Evolutionary conservation across 768 basidiomycete species (phyloP), one percentile per base, ranked within the genome.

Genomic region (Suillus fuscotomentosus): DNA sequence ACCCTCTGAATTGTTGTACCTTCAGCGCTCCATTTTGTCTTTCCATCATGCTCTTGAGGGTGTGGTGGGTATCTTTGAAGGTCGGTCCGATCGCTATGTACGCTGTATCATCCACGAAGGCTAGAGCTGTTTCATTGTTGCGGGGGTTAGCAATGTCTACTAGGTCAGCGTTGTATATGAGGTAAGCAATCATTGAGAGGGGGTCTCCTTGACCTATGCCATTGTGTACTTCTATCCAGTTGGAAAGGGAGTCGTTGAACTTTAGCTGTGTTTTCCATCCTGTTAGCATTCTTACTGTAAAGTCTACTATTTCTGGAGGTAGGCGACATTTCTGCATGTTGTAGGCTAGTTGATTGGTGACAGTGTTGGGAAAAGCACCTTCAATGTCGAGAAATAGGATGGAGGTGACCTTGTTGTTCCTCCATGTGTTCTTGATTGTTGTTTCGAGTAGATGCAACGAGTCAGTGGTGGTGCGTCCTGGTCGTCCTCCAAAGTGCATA

Each of bases 341-440:
- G 61, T 78, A 73, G 0, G 74, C 22, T 0, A 82, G 75, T 0
- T 64, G 22, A 13, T 50, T 22, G 0, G 31, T 57, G 1, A 36
- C 55, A 2, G 24, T 22, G 0, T 50, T 50, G 0, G 78, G 82
- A 62, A 81, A 83, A 4, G 81, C 80, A 0, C 76, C 80, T 66
- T 80, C 70, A 0, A 83, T 72, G 13, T 50, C 24, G 0, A 50
- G 24, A 14, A 50, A 50, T 2, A 82, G 73, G 0, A 75, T 68
- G 0, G 73, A 74, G 0, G 67, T 77, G 0, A 82, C 81, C n/a
- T 79, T 73, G 0, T 69, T 63, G 2, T 60, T 60, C 0, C 75
- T 47, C 82, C 80, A 83, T 0, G 77, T 75, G 1, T 73, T 68
- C 51, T 81, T 78, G 50, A 83, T 69, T 14, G 65, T 71, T 1